Evolutionary conservation across 2,329 filamentous ascomycete genomes (phyloP).

Genomic region (Ascochyta lentis): DNA sequence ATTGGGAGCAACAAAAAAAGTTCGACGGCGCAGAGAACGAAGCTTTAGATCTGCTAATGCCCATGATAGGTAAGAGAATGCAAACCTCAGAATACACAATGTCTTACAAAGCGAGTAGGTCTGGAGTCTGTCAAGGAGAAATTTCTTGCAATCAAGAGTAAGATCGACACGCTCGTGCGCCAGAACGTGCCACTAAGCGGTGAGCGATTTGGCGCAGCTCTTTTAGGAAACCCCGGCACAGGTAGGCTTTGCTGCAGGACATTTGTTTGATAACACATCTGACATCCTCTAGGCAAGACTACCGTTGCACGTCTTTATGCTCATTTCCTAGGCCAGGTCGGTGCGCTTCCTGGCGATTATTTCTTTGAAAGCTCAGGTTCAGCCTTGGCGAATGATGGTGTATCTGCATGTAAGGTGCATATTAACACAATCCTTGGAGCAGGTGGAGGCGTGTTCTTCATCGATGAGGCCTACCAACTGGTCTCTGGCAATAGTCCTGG

Average conservation of each 20-base stretch:
- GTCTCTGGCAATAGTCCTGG: constrained; percentile 63
- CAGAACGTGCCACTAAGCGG: constrained; percentile 63
- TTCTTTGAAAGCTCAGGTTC: constrained; percentile 75
- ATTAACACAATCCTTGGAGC: constrained; percentile 63
- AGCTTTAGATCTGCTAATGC: constrained; percentile 69
- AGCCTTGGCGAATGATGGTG: constrained; percentile 67
- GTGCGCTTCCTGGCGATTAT: constrained; percentile 64
- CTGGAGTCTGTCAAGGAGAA: constrained; percentile 71
- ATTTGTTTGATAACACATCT: not conserved
- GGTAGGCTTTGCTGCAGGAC: constrained; percentile 51
- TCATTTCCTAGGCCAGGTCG: constrained; percentile 67
- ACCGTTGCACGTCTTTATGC: constrained; percentile 76
- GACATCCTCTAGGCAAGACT: constrained; percentile 60
- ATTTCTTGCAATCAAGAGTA: constrained; percentile 68
- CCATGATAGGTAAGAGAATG: constrained; percentile 61
- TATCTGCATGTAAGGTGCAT: constrained; percentile 63
- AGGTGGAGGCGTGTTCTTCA: constrained; percentile 74
- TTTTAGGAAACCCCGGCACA: constrained; percentile 79
- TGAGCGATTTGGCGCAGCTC: constrained; percentile 67
- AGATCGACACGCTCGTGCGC: constrained; percentile 65
- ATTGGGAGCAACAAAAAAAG: constrained; percentile 69
- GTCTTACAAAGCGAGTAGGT: not conserved
- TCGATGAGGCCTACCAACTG: constrained; percentile 82
- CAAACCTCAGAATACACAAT: constrained; percentile 7
- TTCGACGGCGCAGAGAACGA: constrained; percentile 59